Base-by-base conservation (phyloP, 805 yeast species). In the Kodamaea kakaduensis region DNA sequence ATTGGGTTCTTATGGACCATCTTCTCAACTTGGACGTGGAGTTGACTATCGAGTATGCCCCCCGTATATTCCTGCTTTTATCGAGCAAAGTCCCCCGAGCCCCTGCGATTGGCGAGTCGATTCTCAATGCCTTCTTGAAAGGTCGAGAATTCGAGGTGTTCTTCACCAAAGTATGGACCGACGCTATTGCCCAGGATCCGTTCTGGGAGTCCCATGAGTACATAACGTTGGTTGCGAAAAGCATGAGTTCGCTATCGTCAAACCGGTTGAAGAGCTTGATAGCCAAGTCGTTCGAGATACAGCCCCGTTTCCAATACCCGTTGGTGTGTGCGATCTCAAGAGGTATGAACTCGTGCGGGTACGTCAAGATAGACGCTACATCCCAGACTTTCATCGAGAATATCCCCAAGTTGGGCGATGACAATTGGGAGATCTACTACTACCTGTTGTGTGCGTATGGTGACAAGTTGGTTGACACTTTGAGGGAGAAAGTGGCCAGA, bases 91-190 rank as follows among this genome's bases (percentile, higher is more conserved):
- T 17, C 13, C 28, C n/a, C 9, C 31, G 34, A 14, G 24, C 40
- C 8, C 36, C 34, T 6, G 36, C 32, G 1, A 44, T 64, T 2
- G 56, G 56, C 4, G 41, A 36, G n/a, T 58, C 59, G 29, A 35
- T 76, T n/a, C 53, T 73, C 1, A 56, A 61, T 10, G 72, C 81
- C 15, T 74, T 68, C 50, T 59, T 67, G 8, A 72, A 64, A 45
- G 78, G 79, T 3, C 74, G 89, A 64, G 86, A 80, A 36, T 58
- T 76, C 17, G 56, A 55, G 3, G 50, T 58, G 3, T 81, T 81
- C 43, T 60, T 75, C 32, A 52, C 59, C 6, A 43, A 43, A 1
- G 54, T 67, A 9, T 78, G 82, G 78, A 54, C 59, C 10, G 31
- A 34, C 13, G 61, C 51, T 6, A 44, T 59, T 9, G 24, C 42